Percentiles rank a stretch among this genome's conserved stretches.
Conservation (phyloP, 2,329 filamentous ascomycete genomes). For the Trichoderma hamatum region DNA sequence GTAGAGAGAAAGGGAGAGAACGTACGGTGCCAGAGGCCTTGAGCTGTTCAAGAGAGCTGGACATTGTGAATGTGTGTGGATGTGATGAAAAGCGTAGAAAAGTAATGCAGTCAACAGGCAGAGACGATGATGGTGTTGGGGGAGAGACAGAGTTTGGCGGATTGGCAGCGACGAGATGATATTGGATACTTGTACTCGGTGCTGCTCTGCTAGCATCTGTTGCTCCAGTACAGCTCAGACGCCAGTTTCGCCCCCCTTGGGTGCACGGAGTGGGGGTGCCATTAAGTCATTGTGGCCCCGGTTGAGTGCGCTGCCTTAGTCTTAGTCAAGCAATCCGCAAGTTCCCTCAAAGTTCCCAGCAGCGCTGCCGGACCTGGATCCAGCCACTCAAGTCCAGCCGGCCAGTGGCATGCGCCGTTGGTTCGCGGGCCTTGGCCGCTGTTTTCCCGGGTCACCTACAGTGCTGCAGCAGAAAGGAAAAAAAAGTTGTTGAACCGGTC, state of each 20-base stretch:
- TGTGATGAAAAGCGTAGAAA: constrained; percentile 4
- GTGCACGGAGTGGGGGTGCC: constrained; percentile 24
- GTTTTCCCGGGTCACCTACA: background rate
- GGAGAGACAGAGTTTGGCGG: background rate
- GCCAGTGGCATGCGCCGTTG: background rate
- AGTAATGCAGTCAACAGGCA: background rate
- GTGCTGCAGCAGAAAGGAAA: background rate
- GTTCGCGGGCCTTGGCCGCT: background rate
- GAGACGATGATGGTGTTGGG: background rate
- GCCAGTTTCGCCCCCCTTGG: constrained; percentile 18
- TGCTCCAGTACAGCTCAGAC: background rate
- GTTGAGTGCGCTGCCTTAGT: background rate
- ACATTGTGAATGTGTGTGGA: constrained; percentile 58
- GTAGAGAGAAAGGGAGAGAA: constrained; percentile 36
- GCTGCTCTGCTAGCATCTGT: background rate
- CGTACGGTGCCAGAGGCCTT: constrained; percentile 95
- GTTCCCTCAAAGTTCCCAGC: background rate
- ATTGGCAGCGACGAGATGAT: background rate
- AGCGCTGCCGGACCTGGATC: background rate
- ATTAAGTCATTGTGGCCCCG: constrained; percentile 28
- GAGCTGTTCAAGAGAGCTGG: constrained; percentile 91
- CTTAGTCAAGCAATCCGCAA: background rate
- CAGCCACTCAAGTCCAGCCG: background rate
- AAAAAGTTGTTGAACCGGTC: background rate
- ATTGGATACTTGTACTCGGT: constrained; percentile 2